These are phyloP conservation scores for Elsinoe fawcettii DNA, from an alignment of 2,329 filamentous ascomycete genomes.

Conservation along the genomic window DNA sequence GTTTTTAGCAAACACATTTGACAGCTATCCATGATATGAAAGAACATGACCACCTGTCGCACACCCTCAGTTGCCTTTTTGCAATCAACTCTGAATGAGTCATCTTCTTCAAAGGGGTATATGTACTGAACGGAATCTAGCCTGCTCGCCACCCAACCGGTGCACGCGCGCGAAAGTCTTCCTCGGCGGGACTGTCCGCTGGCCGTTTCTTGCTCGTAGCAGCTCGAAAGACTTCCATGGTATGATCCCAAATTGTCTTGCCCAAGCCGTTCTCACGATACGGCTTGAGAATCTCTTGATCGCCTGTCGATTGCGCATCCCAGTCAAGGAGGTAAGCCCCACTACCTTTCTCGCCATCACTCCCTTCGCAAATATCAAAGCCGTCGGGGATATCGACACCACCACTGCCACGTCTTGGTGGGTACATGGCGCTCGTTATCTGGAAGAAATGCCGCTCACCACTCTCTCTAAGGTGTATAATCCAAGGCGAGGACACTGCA, in stretches of 20 bases:
- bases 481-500: constrained; percentile 32
- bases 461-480: constrained; percentile 34
- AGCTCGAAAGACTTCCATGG: constrained; percentile 27
- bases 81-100: neutral
- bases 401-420: constrained; percentile 21
- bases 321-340: constrained; percentile 33
- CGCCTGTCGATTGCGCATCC: constrained; percentile 31
- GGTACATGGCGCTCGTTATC: constrained; percentile 31
- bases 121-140: neutral
- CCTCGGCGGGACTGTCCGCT: constrained; percentile 16
- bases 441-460: constrained; percentile 42
- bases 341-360: constrained; percentile 27
- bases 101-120: neutral
- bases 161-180: neutral
- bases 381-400: constrained; percentile 27
- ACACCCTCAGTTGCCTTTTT: too few relatives aligned
- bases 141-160: constrained; percentile 7
- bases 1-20: constrained; percentile 3
- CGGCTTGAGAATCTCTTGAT: constrained; percentile 26
- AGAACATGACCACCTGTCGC: neutral
- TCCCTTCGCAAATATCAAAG: constrained; percentile 24
- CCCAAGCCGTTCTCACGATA: constrained; percentile 28
- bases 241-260: constrained; percentile 32
- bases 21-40: neutral
- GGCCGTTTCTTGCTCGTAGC: constrained; percentile 25